phyloP scores from a whole-genome alignment of 306 rosid genomes.

The Lathyrus tuberosus region DNA sequence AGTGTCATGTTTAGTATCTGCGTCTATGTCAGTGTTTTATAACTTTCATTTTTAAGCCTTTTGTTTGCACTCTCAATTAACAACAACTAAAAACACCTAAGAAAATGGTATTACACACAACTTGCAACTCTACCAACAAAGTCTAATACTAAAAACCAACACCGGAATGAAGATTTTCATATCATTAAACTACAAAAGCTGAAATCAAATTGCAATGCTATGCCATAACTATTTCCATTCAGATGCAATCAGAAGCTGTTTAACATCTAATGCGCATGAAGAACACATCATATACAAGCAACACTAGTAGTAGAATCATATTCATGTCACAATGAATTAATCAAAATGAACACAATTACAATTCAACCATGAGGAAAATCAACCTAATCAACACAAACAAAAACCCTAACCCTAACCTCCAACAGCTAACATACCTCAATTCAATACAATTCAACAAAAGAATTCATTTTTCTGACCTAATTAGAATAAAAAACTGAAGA shows the following conservation, averaged over 20 bases:
- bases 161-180: too few species aligned
- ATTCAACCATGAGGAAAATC: conserved; percentile 18
- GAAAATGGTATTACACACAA: too few species aligned
- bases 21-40: too few species aligned
- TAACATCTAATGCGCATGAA: not conserved
- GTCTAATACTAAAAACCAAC: too few species aligned
- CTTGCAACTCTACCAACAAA: too few species aligned
- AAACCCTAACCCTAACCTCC: too few species aligned
- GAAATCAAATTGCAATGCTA: not conserved
- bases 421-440: not conserved
- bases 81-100: too few species aligned
- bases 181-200: not conserved
- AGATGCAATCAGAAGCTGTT: not conserved
- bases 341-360: not conserved
- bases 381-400: conserved; percentile 4
- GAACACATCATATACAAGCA: not conserved
- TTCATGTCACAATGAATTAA: too few species aligned
- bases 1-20: too few species aligned
- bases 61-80: too few species aligned
- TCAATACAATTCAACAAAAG: conserved; percentile 3
- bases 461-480: not conserved
- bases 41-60: too few species aligned
- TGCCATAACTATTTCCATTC: not conserved
- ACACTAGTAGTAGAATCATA: not conserved
- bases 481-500: not conserved